phyloP scores from a whole-genome alignment of 2,329 filamentous ascomycete species.

The Pseudophaeomoniella oleicola region DNA sequence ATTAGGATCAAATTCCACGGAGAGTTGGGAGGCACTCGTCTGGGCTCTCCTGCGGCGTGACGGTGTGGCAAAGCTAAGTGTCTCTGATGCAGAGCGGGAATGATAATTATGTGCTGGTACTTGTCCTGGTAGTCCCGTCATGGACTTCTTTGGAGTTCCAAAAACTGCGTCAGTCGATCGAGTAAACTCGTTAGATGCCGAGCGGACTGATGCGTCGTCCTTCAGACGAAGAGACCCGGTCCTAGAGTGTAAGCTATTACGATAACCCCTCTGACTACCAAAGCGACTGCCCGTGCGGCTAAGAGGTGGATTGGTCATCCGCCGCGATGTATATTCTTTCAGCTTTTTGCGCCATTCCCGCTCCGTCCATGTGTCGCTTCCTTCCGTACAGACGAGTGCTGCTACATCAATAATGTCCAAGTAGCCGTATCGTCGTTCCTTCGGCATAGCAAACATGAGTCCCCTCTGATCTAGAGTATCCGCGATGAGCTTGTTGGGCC shows the following conservation, averaged over 20 bases:
- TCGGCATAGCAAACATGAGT: slow-evolving; percentile 96
- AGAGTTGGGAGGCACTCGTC: slow-evolving; percentile 8
- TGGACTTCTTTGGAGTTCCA: slow-evolving; percentile 25
- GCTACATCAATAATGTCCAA: slow-evolving; percentile 78
- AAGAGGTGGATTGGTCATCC: slow-evolving; percentile 49
- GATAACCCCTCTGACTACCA: slow-evolving; percentile 35
- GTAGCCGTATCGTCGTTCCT: slow-evolving; percentile 75
- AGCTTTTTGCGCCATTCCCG: slow-evolving; percentile 77
- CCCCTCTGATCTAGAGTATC: slow-evolving; percentile 77
- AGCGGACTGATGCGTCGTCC: slow-evolving; percentile 30
- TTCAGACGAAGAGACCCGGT: slow-evolving; percentile 28
- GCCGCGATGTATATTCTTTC: slow-evolving; percentile 71
- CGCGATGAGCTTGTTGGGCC: slow-evolving; percentile 71
- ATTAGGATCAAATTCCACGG: slow-evolving; percentile 7
- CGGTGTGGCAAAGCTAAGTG: slow-evolving; percentile 7
- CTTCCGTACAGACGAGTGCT: slow-evolving; percentile 61
- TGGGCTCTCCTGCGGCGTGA: slow-evolving; percentile 5
- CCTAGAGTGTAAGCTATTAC: slow-evolving; percentile 13
- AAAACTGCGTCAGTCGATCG: slow-evolving; percentile 33
- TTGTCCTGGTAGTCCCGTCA: slow-evolving; percentile 4
- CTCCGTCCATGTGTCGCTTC: slow-evolving; percentile 66
- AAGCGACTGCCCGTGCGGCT: slow-evolving; percentile 13
- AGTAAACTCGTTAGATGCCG: slow-evolving; percentile 36
- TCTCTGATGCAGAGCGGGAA: slow-evolving; percentile 12
- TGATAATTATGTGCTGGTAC: slow-evolving; percentile 8